These are phyloP conservation scores for Aphanomyces invadans DNA, from an alignment of 352 stramenopile genomes.

Conservation along the genomic window DNA sequence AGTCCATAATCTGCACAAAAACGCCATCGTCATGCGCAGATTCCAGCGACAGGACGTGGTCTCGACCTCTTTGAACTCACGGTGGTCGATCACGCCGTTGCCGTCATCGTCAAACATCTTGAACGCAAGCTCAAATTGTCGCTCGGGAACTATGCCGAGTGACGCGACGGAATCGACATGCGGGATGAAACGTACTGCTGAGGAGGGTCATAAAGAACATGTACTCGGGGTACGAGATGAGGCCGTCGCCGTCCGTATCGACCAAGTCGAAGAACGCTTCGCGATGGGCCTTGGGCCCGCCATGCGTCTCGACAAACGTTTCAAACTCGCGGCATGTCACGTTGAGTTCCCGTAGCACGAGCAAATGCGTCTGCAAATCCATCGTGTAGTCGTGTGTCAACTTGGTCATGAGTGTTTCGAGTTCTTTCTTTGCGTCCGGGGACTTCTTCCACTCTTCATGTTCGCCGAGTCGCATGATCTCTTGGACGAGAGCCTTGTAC, in stretches of 20 bases:
- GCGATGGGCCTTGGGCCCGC: slow-evolving; percentile 37
- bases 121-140: slow-evolving; percentile 83
- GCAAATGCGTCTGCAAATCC: slow-evolving; percentile 57
- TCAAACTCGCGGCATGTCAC: slow-evolving; percentile 80
- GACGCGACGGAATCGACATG: background rate
- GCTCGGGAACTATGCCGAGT: slow-evolving; percentile 59
- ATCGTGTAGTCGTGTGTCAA: slow-evolving; percentile 7
- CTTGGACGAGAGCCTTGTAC: slow-evolving; percentile 46
- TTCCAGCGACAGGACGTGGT: background rate
- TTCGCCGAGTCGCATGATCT: slow-evolving; percentile 47
- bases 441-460: slow-evolving; percentile 29
- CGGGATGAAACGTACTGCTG: slow-evolving; percentile 46
- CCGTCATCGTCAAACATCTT: slow-evolving; percentile 85
- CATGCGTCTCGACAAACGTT: slow-evolving; percentile 54
- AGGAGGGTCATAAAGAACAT: slow-evolving; percentile 86
- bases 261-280: slow-evolving; percentile 82
- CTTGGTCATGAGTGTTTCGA: slow-evolving; percentile 33
- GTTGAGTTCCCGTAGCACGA: slow-evolving; percentile 56
- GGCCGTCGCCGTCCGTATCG: slow-evolving; percentile 75
- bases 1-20: slow-evolving; percentile 73
- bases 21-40: background rate
- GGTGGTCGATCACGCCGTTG: slow-evolving; percentile 70
- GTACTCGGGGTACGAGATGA: slow-evolving; percentile 86
- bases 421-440: slow-evolving; percentile 31
- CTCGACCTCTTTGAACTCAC: slow-evolving; percentile 77